Evolutionary conservation across 495 filamentous ascomycete genomes (phyloP).

Genomic region (Durotheca rogersii): DNA sequence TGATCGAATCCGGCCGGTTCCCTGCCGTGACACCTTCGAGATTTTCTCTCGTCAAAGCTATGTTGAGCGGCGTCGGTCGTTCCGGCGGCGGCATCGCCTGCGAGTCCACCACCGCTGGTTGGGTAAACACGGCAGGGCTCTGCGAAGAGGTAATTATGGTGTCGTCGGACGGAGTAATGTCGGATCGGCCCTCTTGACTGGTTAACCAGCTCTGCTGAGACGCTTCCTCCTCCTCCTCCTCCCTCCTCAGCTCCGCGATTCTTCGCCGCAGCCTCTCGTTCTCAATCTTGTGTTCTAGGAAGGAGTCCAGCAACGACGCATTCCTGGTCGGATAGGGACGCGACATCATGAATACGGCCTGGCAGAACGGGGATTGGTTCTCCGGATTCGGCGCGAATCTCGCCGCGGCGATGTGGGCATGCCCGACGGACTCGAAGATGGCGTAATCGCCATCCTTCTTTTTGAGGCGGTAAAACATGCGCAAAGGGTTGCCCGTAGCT

Average conservation of each 20-base stretch:
- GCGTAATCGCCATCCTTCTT: constrained; percentile 71
- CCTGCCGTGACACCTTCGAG: constrained; percentile 73
- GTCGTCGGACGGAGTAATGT: constrained; percentile 56
- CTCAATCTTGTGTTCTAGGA: constrained; percentile 96
- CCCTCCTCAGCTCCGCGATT: constrained; percentile 79
- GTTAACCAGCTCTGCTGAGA: constrained; percentile 52
- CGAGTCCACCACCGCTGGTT: constrained; percentile 29
- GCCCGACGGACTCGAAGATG: constrained; percentile 87
- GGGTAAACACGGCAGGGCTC: constrained; percentile 27
- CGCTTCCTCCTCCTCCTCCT: constrained; percentile 73
- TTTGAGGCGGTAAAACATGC: constrained; percentile 86
- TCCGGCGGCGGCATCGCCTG: constrained; percentile 68
- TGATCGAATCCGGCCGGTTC: constrained; percentile 68
- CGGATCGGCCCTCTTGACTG: constrained; percentile 55
- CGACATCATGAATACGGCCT: constrained; percentile 91
- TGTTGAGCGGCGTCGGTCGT: constrained; percentile 60
- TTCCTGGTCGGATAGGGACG: constrained; percentile 90
- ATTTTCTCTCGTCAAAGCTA: constrained; percentile 71
- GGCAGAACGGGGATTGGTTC: constrained; percentile 68
- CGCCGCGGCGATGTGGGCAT: constrained; percentile 82
- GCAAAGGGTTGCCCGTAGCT: constrained; percentile 71
- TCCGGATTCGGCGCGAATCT: constrained; percentile 61
- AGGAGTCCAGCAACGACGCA: constrained; percentile 81
- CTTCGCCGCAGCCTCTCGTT: constrained; percentile 84
- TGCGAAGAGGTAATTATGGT: constrained; percentile 30